Evolutionary conservation across 345 rosid genomes (phyloP).

Genomic region (Luvunga scandens): DNA sequence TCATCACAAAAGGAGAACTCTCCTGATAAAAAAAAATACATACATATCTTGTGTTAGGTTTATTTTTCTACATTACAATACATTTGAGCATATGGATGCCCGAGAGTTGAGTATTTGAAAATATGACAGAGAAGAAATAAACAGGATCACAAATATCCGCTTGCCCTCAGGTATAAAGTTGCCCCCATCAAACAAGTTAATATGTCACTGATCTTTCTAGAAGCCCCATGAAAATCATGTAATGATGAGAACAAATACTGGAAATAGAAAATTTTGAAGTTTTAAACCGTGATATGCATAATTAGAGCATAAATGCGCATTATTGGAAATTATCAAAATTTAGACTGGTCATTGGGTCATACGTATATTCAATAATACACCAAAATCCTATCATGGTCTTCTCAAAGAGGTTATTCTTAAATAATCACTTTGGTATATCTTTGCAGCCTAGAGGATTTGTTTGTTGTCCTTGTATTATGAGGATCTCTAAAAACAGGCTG

Average conservation of each 20-base stretch:
- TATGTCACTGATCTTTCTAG: background rate
- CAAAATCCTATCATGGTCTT: background rate
- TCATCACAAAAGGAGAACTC: background rate
- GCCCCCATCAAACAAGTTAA: background rate
- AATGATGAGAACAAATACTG: background rate
- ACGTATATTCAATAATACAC: background rate
- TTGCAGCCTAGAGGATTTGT: background rate
- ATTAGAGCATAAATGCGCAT: background rate
- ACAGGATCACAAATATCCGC: background rate
- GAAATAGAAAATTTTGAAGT: background rate
- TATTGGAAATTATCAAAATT: background rate
- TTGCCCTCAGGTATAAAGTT: background rate
- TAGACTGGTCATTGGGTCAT: background rate
- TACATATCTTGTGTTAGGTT: background rate
- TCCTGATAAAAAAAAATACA: background rate
- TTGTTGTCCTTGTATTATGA: background rate
- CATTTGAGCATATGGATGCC: background rate
- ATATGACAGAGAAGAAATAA: background rate
- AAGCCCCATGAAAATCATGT: background rate
- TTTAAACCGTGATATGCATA: background rate
- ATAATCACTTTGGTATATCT: background rate
- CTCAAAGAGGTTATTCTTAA: background rate
- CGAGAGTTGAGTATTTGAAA: background rate
- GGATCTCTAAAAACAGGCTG: background rate
- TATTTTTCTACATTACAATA: background rate